These are phyloP conservation scores for Golubevia pallescens DNA, from an alignment of 1,284 basidiomycete species.

Conservation along the genomic window DNA sequence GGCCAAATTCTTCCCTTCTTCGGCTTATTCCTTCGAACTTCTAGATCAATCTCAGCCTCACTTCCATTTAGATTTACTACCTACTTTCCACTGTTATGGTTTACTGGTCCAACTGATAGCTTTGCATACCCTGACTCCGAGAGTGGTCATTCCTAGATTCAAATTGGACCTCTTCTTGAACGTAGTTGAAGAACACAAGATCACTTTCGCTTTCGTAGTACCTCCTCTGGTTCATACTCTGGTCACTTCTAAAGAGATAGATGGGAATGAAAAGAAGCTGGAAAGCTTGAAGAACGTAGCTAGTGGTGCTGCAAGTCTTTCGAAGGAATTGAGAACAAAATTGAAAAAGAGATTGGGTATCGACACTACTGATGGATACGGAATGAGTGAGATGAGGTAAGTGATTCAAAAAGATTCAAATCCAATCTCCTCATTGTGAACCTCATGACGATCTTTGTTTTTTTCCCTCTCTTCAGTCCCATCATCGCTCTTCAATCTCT, in stretches of 20 bases:
- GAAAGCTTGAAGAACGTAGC: slow-evolving; percentile 44
- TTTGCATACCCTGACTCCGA: slow-evolving; percentile 50
- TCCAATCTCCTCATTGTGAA: too few species aligned
- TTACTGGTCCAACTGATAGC: slow-evolving; percentile 48
- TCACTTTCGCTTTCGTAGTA: slow-evolving; percentile 59
- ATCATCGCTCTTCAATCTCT: slow-evolving; percentile 51
- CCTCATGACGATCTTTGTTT: too few species aligned
- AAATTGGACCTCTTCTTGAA: slow-evolving; percentile 44
- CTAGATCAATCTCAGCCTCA: slow-evolving; percentile 8
- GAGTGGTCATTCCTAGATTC: slow-evolving; percentile 44
- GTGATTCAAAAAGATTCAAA: too few species aligned
- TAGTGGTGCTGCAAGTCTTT: slow-evolving; percentile 48
- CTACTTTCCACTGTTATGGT: slow-evolving; percentile 62
- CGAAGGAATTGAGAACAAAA: slow-evolving; percentile 31
- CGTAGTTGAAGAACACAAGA: slow-evolving; percentile 34
- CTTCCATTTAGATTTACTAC: slow-evolving; percentile 53
- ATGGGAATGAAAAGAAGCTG: slow-evolving; percentile 37
- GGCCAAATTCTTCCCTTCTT: too few species aligned
- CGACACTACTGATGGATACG: slow-evolving; percentile 52
- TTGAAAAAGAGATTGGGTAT: slow-evolving; percentile 46
- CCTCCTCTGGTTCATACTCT: slow-evolving; percentile 52
- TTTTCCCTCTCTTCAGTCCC: slow-evolving; percentile 31
- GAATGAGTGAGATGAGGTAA: slow-evolving; percentile 50
- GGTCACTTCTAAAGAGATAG: slow-evolving; percentile 39
- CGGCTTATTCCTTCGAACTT: neutral